These are phyloP conservation scores for Cystobasidiopsis lactophilus DNA, from an alignment of 768 basidiomycete genomes.

Conservation along the genomic window DNA sequence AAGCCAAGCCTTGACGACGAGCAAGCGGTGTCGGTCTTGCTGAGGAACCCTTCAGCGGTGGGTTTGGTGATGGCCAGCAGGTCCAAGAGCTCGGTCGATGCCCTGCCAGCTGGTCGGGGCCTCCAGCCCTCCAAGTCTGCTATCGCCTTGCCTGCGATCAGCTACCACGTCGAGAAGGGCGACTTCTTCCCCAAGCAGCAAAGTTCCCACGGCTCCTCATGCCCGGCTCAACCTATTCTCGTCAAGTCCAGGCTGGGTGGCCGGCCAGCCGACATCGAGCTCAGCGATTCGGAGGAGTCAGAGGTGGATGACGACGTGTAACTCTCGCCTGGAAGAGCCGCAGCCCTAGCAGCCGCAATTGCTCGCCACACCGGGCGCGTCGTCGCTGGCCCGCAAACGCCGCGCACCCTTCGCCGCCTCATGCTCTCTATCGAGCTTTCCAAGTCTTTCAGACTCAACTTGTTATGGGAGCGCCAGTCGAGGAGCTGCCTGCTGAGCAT, in stretches of 20 bases:
- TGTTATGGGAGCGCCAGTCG: conserved; percentile 43
- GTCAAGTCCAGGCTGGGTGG: conserved; percentile 10
- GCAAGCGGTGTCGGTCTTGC: neutral
- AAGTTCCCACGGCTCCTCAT: too few relatives aligned
- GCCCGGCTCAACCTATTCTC: neutral
- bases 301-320: conserved; percentile 12
- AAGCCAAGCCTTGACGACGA: conserved; percentile 14
- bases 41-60: neutral
- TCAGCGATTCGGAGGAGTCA: conserved; percentile 17
- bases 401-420: conserved; percentile 56
- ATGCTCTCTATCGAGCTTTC: conserved; percentile 72
- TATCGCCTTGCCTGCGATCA: neutral
- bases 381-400: conserved; percentile 38
- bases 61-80: neutral
- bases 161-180: neutral
- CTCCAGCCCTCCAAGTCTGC: conserved; percentile 7
- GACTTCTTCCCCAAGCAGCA: neutral
- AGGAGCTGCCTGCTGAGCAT: conserved; percentile 16
- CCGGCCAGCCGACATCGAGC: conserved; percentile 16
- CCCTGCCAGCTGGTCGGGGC: neutral
- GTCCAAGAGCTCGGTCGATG: conserved; percentile 7
- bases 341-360: conserved; percentile 24
- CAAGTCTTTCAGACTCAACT: conserved; percentile 55
- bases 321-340: conserved; percentile 5
- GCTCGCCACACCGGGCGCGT: conserved; percentile 30